These are phyloP conservation scores for Xylaria sp. DNA, from an alignment of 2,329 filamentous ascomycete genomes.

Conservation along the genomic window DNA sequence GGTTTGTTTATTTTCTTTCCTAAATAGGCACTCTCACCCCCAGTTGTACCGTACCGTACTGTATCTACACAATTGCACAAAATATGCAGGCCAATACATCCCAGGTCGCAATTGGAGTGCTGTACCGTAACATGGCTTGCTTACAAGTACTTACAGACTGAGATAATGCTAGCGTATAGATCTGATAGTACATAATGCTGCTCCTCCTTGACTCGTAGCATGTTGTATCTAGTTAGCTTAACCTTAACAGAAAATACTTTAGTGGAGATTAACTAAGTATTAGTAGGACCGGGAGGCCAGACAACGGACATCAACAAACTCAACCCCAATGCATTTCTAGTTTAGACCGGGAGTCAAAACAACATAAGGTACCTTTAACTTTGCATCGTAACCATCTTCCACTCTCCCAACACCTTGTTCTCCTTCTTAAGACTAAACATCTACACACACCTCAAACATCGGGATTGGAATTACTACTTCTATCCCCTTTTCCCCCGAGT, in stretches of 20 bases:
- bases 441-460: slow-evolving; percentile 4
- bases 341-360: slow-evolving; percentile 23
- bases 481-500: neutral
- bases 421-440: slow-evolving; percentile 3
- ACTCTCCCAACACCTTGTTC: slow-evolving; percentile 5
- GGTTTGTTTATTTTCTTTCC: slow-evolving; percentile 37
- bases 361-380: slow-evolving; percentile 6
- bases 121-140: neutral
- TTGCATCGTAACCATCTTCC: slow-evolving; percentile 9
- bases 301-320: slow-evolving; percentile 35
- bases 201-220: neutral
- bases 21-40: slow-evolving; percentile 23
- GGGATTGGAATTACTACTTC: neutral
- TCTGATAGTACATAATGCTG: neutral
- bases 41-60: neutral
- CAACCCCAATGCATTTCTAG: slow-evolving; percentile 13
- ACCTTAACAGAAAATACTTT: neutral
- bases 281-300: slow-evolving; percentile 21
- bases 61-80: neutral
- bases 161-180: neutral
- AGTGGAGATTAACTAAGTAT: slow-evolving; percentile 11
- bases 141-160: no score
- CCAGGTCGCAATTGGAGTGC: neutral
- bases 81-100: slow-evolving; percentile 16
- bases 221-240: neutral